Evolutionary conservation across 306 rosid genomes (phyloP), one percentile per base, ranked within the genome.

Genomic region (Corylus avellana): DNA sequence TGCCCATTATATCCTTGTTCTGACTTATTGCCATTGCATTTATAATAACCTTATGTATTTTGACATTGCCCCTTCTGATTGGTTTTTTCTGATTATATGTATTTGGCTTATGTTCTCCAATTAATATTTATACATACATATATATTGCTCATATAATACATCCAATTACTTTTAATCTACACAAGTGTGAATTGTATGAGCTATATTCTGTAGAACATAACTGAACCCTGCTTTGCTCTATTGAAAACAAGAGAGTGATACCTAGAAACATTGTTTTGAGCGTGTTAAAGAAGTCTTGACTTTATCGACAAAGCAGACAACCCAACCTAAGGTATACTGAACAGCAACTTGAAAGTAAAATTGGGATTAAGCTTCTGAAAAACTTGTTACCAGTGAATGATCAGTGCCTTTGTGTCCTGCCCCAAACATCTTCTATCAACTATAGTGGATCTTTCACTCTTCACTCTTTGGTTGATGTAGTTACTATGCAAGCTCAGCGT

Each of bases 401-500:
- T 39, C 64, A 72, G 37, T 44, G 29, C 2, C 37, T 62, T 61
- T 46, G 44, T 13, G 56, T 58, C 27, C 46, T 71, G 20, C 39
- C 75, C 11, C 39, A 10, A 61, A 66, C 22, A 29, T 47, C 58
- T 71, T 2, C 16, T 17, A 14, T 51, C 17, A 25, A 56, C 16
- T 50, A 73, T 48, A 17, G 42, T 10, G 32, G 51, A 68, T 25
- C 57, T 77, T 73, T 80, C 22, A 25, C 70, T 79, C 70, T 75
- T 75, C 59, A 42, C 39, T 57, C 73, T 83, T 82, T 83, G 82
- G 78, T 75, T 57, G 54, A 64, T 89, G 86, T 78, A 95, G 99
- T 95, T 84, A 93, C 93, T 5, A 93, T 95, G 99, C 97, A 91
- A 89, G 98, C 98, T 77, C 99, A 91, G 82, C 89, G 87, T 57